A percentile compares a stretch with the other conserved stretches of the same genome.
These are phyloP conservation scores for Phytopythium oedochilum DNA, from an alignment of 352 stramenopile species.

Conservation along the genomic window DNA sequence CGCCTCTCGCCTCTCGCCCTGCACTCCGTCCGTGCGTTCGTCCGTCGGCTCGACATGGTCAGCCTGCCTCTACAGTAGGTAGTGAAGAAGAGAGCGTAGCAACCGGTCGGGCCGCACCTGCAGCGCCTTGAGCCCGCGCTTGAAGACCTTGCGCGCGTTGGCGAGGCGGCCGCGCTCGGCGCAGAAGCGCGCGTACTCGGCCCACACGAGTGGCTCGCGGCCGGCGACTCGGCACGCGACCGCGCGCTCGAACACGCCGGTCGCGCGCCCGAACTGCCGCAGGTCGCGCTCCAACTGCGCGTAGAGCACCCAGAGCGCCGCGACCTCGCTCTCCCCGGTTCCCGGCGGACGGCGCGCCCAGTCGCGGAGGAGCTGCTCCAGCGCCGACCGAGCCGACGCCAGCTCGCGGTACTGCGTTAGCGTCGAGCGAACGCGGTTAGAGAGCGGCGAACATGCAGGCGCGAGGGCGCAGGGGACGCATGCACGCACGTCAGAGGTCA, in stretches of 20 bases:
- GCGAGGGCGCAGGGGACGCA: no score
- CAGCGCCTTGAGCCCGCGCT: slow-evolving; percentile 1
- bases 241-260: neutral
- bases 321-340: no score
- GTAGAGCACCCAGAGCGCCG: slow-evolving; percentile 1
- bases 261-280: slow-evolving; percentile 1
- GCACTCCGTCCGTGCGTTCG: neutral
- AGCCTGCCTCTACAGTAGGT: no score
- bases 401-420: neutral
- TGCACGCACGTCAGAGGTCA: neutral
- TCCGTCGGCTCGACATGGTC: no score
- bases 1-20: neutral
- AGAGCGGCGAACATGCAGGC: no score
- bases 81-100: no score
- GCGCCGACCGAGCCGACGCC: no score
- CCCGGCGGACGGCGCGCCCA: no score
- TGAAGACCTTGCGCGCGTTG: slow-evolving; percentile 3
- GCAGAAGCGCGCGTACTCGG: slow-evolving; percentile 1
- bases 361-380: neutral
- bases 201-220: neutral
- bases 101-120: no score
- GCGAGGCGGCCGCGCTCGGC: neutral
- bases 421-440: no score
- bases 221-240: neutral
- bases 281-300: neutral